Base-by-base conservation (phyloP, 2,329 filamentous ascomycete species). In the Colletotrichum sp. region DNA sequence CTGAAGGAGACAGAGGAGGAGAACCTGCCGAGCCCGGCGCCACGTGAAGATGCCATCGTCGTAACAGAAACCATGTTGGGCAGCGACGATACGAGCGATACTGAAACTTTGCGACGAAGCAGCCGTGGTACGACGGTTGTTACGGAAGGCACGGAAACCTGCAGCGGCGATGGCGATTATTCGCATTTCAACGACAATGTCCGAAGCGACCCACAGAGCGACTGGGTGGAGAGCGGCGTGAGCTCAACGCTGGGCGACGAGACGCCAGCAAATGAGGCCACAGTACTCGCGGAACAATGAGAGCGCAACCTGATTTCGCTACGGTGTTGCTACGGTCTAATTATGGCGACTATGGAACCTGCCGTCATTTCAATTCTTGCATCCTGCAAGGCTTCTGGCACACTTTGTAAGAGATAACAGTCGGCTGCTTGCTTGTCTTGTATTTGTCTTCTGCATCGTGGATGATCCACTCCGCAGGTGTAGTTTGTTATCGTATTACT, bases 1-100 rank as follows among this genome's bases (percentile, higher is more conserved):
- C 86, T 94, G 52, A 88, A 88, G n/a, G 93, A 94, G 81, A 90
- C 89, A 64, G 90, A 92, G 57, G 93, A 94, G 76, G 92, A 93
- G 78, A 82, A 44, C 55, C 76, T 69, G 57, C 64, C 59, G 30
- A 76, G 18, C 39, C 76, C 62, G 30, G n/a, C 69, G 21, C 57
- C 72, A 10, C 63, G 71, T 15, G 62, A 57, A 34, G 62, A 67
- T 18, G 52, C 52, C 6, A 28, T 73, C 16, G 39, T 39, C 9
- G 75, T 69, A 18, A 77, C 79, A 1, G 80, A 78, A 8, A 75
- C 60, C 21, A 76, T 77, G 8, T 71, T 70, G 8, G 79, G 76
- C 4, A 79, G 79, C 9, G 86, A 86, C 28, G 84, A 84, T 24
- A 84, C 84, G 30, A 92, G 89, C 79, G 92, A 94, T 39, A 82